phyloP scores from a whole-genome alignment of 805 yeast genomes.

The Kockiozyma suomiensis region DNA sequence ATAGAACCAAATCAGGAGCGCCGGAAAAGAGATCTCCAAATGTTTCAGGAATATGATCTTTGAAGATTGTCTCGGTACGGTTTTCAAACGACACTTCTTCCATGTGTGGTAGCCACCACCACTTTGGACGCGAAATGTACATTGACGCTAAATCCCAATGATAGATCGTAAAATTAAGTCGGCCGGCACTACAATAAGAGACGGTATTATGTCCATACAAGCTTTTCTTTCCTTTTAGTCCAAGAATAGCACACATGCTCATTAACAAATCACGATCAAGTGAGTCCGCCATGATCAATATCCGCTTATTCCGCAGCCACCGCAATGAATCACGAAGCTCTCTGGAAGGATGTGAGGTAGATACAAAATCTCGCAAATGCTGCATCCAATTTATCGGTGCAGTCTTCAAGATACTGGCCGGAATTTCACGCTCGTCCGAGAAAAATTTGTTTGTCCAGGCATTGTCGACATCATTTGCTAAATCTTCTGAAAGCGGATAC shows the following conservation, averaged over 20 bases:
- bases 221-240: not conserved
- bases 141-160: conserved; percentile 32
- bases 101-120: conserved; percentile 32
- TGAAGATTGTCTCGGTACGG: conserved; percentile 15
- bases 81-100: conserved; percentile 28
- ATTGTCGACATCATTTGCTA: not conserved
- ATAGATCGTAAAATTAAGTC: conserved; percentile 25
- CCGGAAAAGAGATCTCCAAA: conserved; percentile 7
- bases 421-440: not conserved
- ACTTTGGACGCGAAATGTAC: conserved; percentile 22
- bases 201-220: conserved; percentile 20
- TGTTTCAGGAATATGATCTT: conserved; percentile 4
- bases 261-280: conserved; percentile 17
- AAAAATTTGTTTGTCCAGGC: not conserved
- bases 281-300: conserved; percentile 21
- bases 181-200: conserved; percentile 15
- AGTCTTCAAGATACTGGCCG: not conserved
- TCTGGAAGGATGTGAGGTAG: not conserved
- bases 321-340: not conserved
- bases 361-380: not conserved
- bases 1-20: conserved; percentile 19
- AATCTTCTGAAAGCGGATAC: not conserved
- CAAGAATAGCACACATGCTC: conserved; percentile 11
- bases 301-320: conserved; percentile 19
- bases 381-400: conserved; percentile 7